Percentiles rank a stretch among this genome's conserved stretches.
phyloP scores from a whole-genome alignment of 1,139 yeast genomes.

The Suhomyces coccinellae region DNA sequence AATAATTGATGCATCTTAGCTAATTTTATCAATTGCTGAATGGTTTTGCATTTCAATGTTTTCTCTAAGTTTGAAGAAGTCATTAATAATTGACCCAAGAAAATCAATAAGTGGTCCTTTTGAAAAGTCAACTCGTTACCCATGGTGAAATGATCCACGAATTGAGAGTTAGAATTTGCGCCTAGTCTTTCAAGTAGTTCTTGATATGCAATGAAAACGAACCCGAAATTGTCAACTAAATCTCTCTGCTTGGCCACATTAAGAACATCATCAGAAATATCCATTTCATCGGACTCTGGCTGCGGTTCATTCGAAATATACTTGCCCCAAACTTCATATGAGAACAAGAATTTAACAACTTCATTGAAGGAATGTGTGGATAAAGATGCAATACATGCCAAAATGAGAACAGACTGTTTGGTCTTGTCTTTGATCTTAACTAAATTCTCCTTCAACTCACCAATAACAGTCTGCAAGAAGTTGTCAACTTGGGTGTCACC shows the following conservation, averaged over 20 bases:
- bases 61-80: conserved; percentile 67
- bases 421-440: conserved; percentile 52
- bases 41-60: conserved; percentile 64
- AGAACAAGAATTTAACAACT: conserved; percentile 40
- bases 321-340: conserved; percentile 40
- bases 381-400: conserved; percentile 53
- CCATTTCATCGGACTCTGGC: conserved; percentile 14
- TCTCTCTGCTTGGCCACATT: conserved; percentile 59
- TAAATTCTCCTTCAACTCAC: conserved; percentile 61
- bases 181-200: conserved; percentile 20
- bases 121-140: conserved; percentile 34
- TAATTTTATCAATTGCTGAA: conserved; percentile 62
- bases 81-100: conserved; percentile 66
- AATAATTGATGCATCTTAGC: conserved; percentile 49
- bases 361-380: conserved; percentile 43
- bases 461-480: conserved; percentile 42
- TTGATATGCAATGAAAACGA: conserved; percentile 42
- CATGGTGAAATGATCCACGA: conserved; percentile 14
- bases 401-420: conserved; percentile 60
- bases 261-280: conserved; percentile 30
- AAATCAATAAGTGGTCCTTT: conserved; percentile 67
- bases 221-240: conserved; percentile 59
- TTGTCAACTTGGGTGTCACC: conserved; percentile 28
- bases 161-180: conserved; percentile 13
- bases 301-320: conserved; percentile 25